A percentile compares a stretch with the other conserved stretches of the same genome.
phyloP scores from a whole-genome alignment of 2,329 filamentous ascomycete genomes.

The Pseudohalonectria lignicola region DNA sequence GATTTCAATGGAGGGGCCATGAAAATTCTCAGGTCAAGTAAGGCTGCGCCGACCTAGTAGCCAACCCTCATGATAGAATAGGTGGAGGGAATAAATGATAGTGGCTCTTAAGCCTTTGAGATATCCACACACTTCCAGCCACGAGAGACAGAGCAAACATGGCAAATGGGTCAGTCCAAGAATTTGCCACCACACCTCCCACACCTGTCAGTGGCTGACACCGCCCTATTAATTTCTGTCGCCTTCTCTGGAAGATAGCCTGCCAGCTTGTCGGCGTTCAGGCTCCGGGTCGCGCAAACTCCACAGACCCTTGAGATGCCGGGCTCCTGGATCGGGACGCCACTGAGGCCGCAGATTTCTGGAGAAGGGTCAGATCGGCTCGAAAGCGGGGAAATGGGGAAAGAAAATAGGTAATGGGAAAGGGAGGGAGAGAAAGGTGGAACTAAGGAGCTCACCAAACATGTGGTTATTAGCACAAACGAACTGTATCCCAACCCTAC shows the following conservation, averaged over 20 bases:
- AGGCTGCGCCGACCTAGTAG: too few species aligned
- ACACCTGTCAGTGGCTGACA: conserved; percentile 14
- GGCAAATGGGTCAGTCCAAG: conserved; percentile 18
- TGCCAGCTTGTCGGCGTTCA: conserved; percentile 30
- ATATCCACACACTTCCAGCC: too few species aligned
- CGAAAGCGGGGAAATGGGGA: background rate
- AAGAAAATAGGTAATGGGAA: background rate
- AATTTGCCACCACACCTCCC: conserved; percentile 24
- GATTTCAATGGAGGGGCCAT: too few species aligned
- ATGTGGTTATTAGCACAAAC: conserved; percentile 23
- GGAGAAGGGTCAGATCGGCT: background rate
- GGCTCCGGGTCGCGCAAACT: conserved; percentile 40
- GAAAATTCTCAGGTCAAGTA: too few species aligned
- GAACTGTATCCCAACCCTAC: conserved; percentile 2
- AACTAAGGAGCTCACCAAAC: conserved; percentile 17
- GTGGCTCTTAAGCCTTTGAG: too few species aligned
- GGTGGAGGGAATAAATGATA: too few species aligned
- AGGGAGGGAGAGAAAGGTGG: background rate
- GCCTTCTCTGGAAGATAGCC: conserved; percentile 13
- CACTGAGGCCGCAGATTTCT: conserved; percentile 43
- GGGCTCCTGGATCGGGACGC: conserved; percentile 41
- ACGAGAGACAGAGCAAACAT: too few species aligned
- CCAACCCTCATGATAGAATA: too few species aligned
- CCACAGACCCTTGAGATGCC: conserved; percentile 42
- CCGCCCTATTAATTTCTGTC: conserved; percentile 8